Percentiles rank a stretch among this genome's conserved stretches.
Conservation (phyloP, 805 yeast species). For the Wickerhamiella azymoides region DNA sequence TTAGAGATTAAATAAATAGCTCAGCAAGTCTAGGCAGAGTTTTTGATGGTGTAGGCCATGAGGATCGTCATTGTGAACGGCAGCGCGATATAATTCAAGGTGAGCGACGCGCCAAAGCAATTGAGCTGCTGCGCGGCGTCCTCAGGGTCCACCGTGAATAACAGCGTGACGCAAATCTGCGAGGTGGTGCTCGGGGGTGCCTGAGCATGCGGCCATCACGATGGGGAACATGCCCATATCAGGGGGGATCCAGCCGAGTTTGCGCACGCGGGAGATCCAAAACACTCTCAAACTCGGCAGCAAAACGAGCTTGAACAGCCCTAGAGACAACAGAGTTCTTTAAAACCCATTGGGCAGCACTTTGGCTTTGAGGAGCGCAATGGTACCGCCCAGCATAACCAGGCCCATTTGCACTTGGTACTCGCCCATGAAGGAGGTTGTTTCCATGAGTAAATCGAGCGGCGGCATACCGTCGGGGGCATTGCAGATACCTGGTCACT, state of each 20-base stretch:
- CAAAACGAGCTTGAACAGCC: constrained; percentile 44
- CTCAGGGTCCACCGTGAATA: constrained; percentile 48
- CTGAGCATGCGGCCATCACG: constrained; percentile 58
- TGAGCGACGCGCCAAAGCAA: constrained; percentile 61
- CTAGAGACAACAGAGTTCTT: constrained; percentile 44
- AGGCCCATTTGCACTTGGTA: constrained; percentile 86
- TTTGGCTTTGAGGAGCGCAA: constrained; percentile 54
- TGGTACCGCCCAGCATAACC: constrained; percentile 71
- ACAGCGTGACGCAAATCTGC: constrained; percentile 76
- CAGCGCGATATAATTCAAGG: constrained; percentile 58
- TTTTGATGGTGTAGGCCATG: constrained; percentile 46
- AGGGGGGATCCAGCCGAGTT: constrained; percentile 48
- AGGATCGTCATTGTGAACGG: constrained; percentile 61
- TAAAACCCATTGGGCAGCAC: constrained; percentile 54
- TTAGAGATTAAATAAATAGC: too few species aligned
- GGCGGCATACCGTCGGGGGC: constrained; percentile 87
- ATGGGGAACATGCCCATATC: constrained; percentile 50
- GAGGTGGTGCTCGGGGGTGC: constrained; percentile 84
- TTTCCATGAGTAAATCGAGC: constrained; percentile 71
- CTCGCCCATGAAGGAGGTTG: constrained; percentile 61
- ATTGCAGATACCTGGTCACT: constrained; percentile 41
- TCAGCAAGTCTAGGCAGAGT: constrained; percentile 18
- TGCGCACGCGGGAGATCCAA: constrained; percentile 46
- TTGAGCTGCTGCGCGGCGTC: constrained; percentile 50
- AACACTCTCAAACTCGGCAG: constrained; percentile 70